These are phyloP conservation scores for Mucor irregularis DNA, from an alignment of 371 early-diverging fungal genomes.

Conservation along the genomic window DNA sequence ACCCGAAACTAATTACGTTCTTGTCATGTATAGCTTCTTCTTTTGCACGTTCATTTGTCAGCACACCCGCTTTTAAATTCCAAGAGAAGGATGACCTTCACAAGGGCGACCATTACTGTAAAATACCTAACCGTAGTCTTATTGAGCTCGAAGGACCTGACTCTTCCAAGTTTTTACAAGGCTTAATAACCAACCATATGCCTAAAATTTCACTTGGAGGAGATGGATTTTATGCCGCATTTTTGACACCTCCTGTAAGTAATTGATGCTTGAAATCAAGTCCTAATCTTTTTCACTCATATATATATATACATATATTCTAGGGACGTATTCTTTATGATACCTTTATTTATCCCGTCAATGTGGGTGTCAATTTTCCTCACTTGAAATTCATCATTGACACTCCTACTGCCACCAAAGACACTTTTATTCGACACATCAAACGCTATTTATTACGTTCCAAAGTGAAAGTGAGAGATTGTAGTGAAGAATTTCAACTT, in stretches of 20 bases:
- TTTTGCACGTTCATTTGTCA: conserved; percentile 13
- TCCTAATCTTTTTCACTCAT: neutral
- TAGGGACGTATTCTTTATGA: conserved; percentile 91
- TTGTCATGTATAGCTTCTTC: too few relatives aligned
- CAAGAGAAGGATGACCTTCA: conserved; percentile 20
- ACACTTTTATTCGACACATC: conserved; percentile 64
- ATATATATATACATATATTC: too few relatives aligned
- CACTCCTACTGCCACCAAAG: conserved; percentile 55
- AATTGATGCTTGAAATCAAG: neutral
- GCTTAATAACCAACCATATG: conserved; percentile 90
- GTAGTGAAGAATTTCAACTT: conserved; percentile 57
- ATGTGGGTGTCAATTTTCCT: conserved; percentile 62
- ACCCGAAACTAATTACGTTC: too few relatives aligned
- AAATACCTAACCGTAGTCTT: conserved; percentile 65
- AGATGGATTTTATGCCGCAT: conserved; percentile 68
- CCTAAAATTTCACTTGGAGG: conserved; percentile 68
- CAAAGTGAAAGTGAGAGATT: conserved; percentile 71
- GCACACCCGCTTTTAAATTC: conserved; percentile 12
- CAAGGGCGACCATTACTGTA: conserved; percentile 36
- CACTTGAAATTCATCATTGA: conserved; percentile 80
- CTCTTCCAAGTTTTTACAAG: conserved; percentile 82
- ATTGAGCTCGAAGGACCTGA: conserved; percentile 75
- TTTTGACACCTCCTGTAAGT: conserved; percentile 79
- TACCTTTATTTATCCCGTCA: conserved; percentile 84
- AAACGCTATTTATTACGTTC: conserved; percentile 78